Evolutionary conservation across 2,329 filamentous ascomycete species (phyloP).

Genomic region (Colletotrichum camelliae): DNA sequence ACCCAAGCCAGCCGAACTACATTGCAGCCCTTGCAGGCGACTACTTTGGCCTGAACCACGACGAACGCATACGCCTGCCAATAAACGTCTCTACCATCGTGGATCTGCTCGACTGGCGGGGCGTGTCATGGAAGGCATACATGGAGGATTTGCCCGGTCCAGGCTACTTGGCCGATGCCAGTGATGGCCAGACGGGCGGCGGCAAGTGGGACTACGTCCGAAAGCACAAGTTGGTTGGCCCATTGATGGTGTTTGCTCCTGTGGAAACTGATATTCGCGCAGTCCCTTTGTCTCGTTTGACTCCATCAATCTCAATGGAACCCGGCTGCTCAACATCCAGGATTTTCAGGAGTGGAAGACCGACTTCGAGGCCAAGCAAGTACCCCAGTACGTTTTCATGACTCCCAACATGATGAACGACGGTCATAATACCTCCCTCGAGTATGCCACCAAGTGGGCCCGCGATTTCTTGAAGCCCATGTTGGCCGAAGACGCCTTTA

Average conservation of each 20-base stretch:
- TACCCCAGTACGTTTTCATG: constrained; percentile 72
- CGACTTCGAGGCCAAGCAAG: constrained; percentile 57
- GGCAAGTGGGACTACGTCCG: constrained; percentile 32
- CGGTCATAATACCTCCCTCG: constrained; percentile 64
- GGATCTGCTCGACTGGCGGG: constrained; percentile 35
- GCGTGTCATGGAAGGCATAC: constrained; percentile 38
- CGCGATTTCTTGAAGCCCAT: constrained; percentile 59
- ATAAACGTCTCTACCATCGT: constrained; percentile 43
- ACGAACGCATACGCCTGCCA: constrained; percentile 47
- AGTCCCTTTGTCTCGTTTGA: constrained; percentile 49
- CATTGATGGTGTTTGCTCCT: background rate
- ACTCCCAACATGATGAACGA: constrained; percentile 70
- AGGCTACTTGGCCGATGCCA: constrained; percentile 48
- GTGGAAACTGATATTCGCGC: constrained; percentile 22
- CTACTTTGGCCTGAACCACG: constrained; percentile 54
- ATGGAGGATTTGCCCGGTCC: constrained; percentile 39
- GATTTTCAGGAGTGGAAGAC: constrained; percentile 66
- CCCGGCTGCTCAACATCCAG: constrained; percentile 63
- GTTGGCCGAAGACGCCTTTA: constrained; percentile 54
- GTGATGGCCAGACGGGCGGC: constrained; percentile 34
- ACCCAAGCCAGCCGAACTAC: constrained; percentile 53
- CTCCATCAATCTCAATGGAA: constrained; percentile 41
- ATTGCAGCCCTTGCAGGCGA: constrained; percentile 51
- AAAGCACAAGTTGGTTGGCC: constrained; percentile 23
- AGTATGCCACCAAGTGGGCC: constrained; percentile 57